Base-by-base conservation (phyloP, 2,329 filamentous ascomycete genomes). In the Phoma sp. region DNA sequence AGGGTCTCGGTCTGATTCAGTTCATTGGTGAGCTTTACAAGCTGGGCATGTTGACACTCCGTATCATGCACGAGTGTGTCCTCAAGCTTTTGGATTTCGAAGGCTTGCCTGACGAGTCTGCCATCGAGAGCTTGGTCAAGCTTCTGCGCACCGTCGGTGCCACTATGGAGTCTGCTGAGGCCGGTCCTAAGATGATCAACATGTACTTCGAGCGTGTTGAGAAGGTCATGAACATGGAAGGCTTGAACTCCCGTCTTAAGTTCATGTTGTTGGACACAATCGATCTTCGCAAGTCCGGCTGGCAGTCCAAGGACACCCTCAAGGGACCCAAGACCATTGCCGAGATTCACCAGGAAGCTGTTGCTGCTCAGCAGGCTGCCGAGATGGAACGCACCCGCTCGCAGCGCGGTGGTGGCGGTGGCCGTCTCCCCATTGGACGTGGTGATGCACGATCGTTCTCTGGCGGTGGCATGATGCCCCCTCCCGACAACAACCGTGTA, bases 11-110 rank as follows among this genome's bases (percentile, higher is more conserved):
- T 88, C 86, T 99, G 22, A 93, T 99, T 61, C 93, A 97, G 78
- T 99, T 99, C 80, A 99, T 99, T 72, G 95, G 95, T 81, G 95
- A 99, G 79, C 86, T 99, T 40, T 99, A 96, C 86, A 99, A 98
- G 83, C 87, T 99, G 57, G 88, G 89, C 74, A 99, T 99, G 95
- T 85, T 99, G 76, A 99, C 95, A 58, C 91, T 97, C 77, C 90
- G 93, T 75, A 99, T 99, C 79, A 99, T 99, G 95, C 93, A 99
- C 81, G 91, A 97, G 78, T 99, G 95, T 84, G 92, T 99, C 25
- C 89, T 92, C 80, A 96, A 96, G 78, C 85, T 99, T 60, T 90
- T 99, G 64, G 93, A 99, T 78, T 98, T 96, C 77, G 89, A 93
- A 71, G 92, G 91, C 58, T 81, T 91, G 57, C 95, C 95, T 39